Base-by-base conservation (phyloP, 495 filamentous ascomycete species). In the Lophiostoma macrostomum region DNA sequence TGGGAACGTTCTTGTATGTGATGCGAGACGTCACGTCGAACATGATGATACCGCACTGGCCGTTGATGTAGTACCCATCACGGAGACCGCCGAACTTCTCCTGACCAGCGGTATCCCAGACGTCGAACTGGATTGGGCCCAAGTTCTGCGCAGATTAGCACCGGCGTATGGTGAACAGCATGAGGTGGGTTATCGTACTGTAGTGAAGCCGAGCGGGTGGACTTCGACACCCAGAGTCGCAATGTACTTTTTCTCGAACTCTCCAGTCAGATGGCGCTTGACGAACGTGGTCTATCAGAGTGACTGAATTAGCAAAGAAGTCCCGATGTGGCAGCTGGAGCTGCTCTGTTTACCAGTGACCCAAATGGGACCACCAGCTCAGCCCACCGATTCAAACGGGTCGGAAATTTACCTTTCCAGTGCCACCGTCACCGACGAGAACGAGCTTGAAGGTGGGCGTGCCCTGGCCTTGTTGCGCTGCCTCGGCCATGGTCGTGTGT, bases 231-330 rank as follows among this genome's bases (percentile, higher is more conserved):
- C 94, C 52, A 99, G 85, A 50, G 94, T 99, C 58, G 94, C 94
- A 72, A 99, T 96, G 75, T 99, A 99, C 78, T 97, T 99, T 85
- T 99, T 99, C 81, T 99, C 94, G 70, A 99, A 99, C 71, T 99
- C 94, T 60, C 94, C 94, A 69, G 94, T 97, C 79, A 97, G 77
- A 74, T 99, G 94, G 66, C 94, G 94, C 84, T 97, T 99, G 78
- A 99, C 94, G 80, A 99, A 99, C 69, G 94, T 99, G 70, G 94
- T 99, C 94, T 99, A 46, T 13, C 19, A 10, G 13, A 16, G 19
- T 12, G n/a, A 4, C 2, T 11, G 18, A 24, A 38, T 63, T 56
- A 56, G 54, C 54, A 24, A 40, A 14, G 10, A 1, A 11, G 12
- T 25, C 36, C 25, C 39, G 18, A 13, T 20, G 6, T 8, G 58